Evolutionary conservation across 2,329 filamentous ascomycete genomes (phyloP).

Genomic region (Fusarium sacchari): DNA sequence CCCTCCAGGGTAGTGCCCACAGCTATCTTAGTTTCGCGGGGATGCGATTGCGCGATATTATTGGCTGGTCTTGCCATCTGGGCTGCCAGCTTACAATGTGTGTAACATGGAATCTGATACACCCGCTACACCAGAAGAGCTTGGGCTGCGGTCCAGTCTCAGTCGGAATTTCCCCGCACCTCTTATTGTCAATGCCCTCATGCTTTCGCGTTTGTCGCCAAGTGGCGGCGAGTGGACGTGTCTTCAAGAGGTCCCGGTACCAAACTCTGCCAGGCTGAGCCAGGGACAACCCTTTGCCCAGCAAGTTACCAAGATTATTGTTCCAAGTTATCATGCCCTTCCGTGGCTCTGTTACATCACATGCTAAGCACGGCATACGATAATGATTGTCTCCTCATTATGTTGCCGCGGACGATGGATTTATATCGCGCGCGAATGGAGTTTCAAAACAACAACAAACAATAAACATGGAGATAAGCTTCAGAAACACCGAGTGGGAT

Average conservation of each 20-base stretch:
- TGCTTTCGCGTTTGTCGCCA: not conserved
- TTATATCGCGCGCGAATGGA: conserved; percentile 11
- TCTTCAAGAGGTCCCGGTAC: not conserved
- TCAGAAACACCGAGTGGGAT: conserved; percentile 22
- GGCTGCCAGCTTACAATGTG: conserved; percentile 1
- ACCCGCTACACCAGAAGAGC: not conserved
- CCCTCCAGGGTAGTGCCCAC: conserved; percentile 29
- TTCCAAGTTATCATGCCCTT: conserved; percentile 5
- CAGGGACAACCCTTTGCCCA: not conserved
- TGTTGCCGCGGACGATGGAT: conserved; percentile 31
- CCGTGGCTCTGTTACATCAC: conserved; percentile 22
- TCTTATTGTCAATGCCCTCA: conserved; percentile 21
- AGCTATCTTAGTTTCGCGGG: conserved; percentile 27
- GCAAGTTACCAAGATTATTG: not conserved
- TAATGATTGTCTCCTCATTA: conserved; percentile 7
- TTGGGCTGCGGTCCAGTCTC: conserved; percentile 9
- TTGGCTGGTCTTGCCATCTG: conserved; percentile 24
- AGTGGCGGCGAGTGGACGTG: not conserved
- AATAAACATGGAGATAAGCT: conserved; percentile 31
- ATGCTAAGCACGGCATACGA: conserved; percentile 11
- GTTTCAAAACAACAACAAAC: conserved; percentile 29
- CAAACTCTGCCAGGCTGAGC: not conserved
- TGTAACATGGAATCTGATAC: conserved; percentile 17
- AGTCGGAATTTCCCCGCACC: conserved; percentile 31
- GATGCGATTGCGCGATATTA: conserved; percentile 19